Conservation (phyloP, 2,329 filamentous ascomycete species). For the Paraconiothyrium brasiliense region DNA sequence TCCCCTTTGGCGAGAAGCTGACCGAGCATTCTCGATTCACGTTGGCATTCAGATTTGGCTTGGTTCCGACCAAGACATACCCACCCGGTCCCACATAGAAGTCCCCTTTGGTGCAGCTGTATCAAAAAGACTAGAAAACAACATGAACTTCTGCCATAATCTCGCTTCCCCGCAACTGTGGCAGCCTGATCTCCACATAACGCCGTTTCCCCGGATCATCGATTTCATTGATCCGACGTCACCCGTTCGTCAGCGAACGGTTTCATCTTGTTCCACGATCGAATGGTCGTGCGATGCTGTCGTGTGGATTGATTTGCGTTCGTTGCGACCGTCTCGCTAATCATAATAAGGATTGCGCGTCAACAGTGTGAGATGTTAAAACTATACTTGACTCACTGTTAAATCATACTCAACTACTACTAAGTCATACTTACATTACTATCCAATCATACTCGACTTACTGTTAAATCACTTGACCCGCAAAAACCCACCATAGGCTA, state of each 20-base stretch:
- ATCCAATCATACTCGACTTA: too few relatives aligned
- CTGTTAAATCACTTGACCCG: too few relatives aligned
- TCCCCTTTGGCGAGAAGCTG: not conserved
- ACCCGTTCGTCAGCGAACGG: not conserved
- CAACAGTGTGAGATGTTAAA: not conserved
- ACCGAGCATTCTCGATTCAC: not conserved
- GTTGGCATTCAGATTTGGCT: not conserved
- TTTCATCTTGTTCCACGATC: not conserved
- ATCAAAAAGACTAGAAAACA: not conserved
- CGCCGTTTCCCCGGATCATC: not conserved
- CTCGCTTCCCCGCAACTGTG: not conserved
- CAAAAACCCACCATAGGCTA: too few relatives aligned
- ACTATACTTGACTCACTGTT: too few relatives aligned
- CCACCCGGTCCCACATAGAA: not conserved
- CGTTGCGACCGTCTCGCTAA: not conserved
- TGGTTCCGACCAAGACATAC: not conserved
- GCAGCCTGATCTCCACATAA: not conserved
- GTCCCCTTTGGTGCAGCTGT: not conserved
- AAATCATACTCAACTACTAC: too few relatives aligned
- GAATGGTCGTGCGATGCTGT: not conserved
- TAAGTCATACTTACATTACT: too few relatives aligned
- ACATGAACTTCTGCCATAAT: not conserved
- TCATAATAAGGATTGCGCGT: slow-evolving; percentile 5
- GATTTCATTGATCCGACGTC: not conserved
- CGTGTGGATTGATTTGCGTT: not conserved